Evolutionary conservation across 2,329 filamentous ascomycete genomes (phyloP).

Genomic region (Trichoderma pleuroti): DNA sequence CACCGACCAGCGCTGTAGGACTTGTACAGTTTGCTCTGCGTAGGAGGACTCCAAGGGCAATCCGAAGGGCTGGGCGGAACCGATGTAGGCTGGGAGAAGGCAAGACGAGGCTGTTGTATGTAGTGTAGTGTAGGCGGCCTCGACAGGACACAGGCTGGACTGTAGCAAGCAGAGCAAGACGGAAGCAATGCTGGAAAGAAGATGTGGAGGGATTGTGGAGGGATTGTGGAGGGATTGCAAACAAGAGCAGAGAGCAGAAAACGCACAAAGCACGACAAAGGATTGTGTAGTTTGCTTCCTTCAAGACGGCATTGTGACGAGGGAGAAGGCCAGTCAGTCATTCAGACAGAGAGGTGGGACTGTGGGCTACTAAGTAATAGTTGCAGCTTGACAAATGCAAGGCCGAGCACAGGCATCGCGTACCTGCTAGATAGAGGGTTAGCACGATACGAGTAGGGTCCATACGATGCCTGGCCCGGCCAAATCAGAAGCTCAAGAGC

Average conservation of each 20-base stretch:
- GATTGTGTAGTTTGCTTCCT: background rate
- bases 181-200: background rate
- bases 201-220: background rate
- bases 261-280: background rate
- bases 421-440: background rate
- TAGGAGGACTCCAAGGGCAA: background rate
- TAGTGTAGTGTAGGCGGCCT: too few species aligned
- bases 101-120: background rate
- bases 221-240: background rate
- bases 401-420: background rate
- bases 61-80: background rate
- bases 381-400: background rate
- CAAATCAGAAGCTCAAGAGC: background rate
- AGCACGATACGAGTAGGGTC: background rate
- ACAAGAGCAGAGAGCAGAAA: background rate
- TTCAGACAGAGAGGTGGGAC: background rate
- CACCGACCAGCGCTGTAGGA: background rate
- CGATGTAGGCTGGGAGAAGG: background rate
- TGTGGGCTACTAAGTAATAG: background rate
- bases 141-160: background rate
- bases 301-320: constrained; percentile 5
- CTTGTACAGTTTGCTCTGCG: background rate
- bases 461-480: background rate
- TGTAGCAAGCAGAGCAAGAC: background rate
- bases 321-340: background rate